Evolutionary conservation across 2,329 filamentous ascomycete genomes (phyloP).

Genomic region (Nectriaceae sp.): DNA sequence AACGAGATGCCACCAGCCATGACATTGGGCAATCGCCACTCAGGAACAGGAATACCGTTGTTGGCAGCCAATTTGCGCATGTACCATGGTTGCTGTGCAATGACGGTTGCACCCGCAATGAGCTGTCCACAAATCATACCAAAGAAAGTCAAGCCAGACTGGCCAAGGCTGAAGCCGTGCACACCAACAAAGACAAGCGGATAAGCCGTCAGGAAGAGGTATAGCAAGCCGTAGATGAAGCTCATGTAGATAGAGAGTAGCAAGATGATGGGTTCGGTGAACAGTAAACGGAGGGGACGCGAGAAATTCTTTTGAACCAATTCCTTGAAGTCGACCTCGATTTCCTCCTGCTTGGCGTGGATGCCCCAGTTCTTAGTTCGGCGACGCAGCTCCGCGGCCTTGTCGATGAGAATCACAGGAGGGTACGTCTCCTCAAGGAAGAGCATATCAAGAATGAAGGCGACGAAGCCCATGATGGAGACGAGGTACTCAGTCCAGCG

Average conservation of each 20-base stretch:
- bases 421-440: constrained; percentile 72
- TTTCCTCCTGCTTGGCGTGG: constrained; percentile 72
- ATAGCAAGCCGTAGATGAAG: constrained; percentile 77
- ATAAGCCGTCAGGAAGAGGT: constrained; percentile 85
- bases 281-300: constrained; percentile 66
- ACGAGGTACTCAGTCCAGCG: constrained; percentile 71
- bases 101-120: constrained; percentile 64
- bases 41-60: constrained; percentile 63
- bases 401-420: constrained; percentile 62
- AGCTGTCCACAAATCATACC: constrained; percentile 78
- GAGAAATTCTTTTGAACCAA: constrained; percentile 67
- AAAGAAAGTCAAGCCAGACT: constrained; percentile 79
- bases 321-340: constrained; percentile 65
- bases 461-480: constrained; percentile 63
- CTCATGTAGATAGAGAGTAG: constrained; percentile 71
- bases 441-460: constrained; percentile 60
- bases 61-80: constrained; percentile 68
- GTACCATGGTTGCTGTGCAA: constrained; percentile 67
- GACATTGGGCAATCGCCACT: constrained; percentile 66
- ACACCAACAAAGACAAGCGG: constrained; percentile 76
- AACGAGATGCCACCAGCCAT: constrained; percentile 62
- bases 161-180: constrained; percentile 69
- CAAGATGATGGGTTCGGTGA: constrained; percentile 69
- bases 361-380: constrained; percentile 70
- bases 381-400: constrained; percentile 62